Percentiles rank a stretch among this genome's conserved stretches.
phyloP scores from a whole-genome alignment of 495 filamentous ascomycete genomes.

The Penicillium arizonense region DNA sequence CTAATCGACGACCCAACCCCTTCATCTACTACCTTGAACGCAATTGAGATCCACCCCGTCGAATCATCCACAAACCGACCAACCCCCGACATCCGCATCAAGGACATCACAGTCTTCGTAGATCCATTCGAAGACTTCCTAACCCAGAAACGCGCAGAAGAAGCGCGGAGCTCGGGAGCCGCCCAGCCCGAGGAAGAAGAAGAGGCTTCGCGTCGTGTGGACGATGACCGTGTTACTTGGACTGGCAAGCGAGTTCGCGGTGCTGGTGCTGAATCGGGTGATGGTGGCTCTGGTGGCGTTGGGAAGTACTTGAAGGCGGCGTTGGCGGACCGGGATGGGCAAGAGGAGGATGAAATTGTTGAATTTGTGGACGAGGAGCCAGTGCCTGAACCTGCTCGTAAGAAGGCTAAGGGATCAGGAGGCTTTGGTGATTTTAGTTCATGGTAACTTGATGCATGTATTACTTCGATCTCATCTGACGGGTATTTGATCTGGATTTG shows the following conservation, averaged over 20 bases:
- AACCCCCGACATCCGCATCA: constrained; percentile 70
- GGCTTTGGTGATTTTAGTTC: constrained; percentile 88
- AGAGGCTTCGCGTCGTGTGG: constrained; percentile 56
- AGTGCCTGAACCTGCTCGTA: constrained; percentile 66
- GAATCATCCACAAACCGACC: constrained; percentile 69
- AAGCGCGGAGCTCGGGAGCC: constrained; percentile 37
- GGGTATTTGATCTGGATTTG: no score
- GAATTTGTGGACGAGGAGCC: constrained; percentile 58
- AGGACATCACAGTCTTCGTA: constrained; percentile 81
- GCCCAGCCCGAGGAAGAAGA: constrained; percentile 36
- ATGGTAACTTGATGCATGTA: constrained; percentile 21
- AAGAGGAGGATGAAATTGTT: constrained; percentile 56
- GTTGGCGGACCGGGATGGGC: constrained; percentile 33
- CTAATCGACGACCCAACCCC: constrained; percentile 75
- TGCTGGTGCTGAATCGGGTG: constrained; percentile 49
- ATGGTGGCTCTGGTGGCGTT: constrained; percentile 48
- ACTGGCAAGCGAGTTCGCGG: constrained; percentile 78
- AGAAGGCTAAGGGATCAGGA: constrained; percentile 71
- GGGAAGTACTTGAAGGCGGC: constrained; percentile 78
- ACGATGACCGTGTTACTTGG: constrained; percentile 90
- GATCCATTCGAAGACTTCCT: constrained; percentile 94
- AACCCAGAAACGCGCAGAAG: constrained; percentile 51
- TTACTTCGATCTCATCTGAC: no score
- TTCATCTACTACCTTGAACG: constrained; percentile 55
- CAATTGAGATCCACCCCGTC: constrained; percentile 69